phyloP scores from a whole-genome alignment of 129 eudicot species.

The Artemisia tridentata region DNA sequence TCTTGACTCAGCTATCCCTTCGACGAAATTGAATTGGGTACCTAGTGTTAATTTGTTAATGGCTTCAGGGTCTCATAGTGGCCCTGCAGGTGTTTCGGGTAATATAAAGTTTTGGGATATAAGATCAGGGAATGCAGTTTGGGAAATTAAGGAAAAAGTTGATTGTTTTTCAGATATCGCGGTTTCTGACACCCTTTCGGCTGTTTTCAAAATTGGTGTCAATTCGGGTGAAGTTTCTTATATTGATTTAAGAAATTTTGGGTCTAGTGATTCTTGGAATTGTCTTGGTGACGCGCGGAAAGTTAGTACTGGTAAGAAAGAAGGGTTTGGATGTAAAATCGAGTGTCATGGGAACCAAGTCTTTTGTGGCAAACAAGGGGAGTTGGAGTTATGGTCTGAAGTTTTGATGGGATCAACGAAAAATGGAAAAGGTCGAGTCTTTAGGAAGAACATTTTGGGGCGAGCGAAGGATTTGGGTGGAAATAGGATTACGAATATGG shows the following conservation, averaged over 20 bases:
- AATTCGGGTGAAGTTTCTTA: slow-evolving; percentile 79
- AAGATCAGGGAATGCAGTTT: slow-evolving; percentile 70
- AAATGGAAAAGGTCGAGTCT: slow-evolving; percentile 46
- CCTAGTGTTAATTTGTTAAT: slow-evolving; percentile 67
- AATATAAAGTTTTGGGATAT: slow-evolving; percentile 78
- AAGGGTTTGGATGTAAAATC: slow-evolving; percentile 71
- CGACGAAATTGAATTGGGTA: slow-evolving; percentile 81
- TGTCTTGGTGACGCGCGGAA: slow-evolving; percentile 63
- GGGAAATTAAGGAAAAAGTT: slow-evolving; percentile 65
- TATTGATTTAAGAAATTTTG: slow-evolving; percentile 66
- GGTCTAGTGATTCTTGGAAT: slow-evolving; percentile 55
- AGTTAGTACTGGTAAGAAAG: slow-evolving; percentile 61
- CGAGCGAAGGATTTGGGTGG: slow-evolving; percentile 67
- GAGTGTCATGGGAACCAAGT: slow-evolving; percentile 69
- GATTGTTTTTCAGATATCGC: slow-evolving; percentile 86
- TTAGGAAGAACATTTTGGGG: slow-evolving; percentile 69
- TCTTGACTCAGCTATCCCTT: slow-evolving; percentile 68
- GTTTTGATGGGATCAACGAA: slow-evolving; percentile 45
- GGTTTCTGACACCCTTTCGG: slow-evolving; percentile 51
- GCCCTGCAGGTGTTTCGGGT: slow-evolving; percentile 74
- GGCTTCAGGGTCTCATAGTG: slow-evolving; percentile 96
- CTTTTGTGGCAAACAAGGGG: slow-evolving; percentile 69
- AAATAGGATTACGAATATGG: slow-evolving; percentile 49
- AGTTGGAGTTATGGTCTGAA: slow-evolving; percentile 81
- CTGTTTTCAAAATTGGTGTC: slow-evolving; percentile 77